Evolutionary conservation across 2,329 filamentous ascomycete species (phyloP).

Genomic region (Apiospora koreana): DNA sequence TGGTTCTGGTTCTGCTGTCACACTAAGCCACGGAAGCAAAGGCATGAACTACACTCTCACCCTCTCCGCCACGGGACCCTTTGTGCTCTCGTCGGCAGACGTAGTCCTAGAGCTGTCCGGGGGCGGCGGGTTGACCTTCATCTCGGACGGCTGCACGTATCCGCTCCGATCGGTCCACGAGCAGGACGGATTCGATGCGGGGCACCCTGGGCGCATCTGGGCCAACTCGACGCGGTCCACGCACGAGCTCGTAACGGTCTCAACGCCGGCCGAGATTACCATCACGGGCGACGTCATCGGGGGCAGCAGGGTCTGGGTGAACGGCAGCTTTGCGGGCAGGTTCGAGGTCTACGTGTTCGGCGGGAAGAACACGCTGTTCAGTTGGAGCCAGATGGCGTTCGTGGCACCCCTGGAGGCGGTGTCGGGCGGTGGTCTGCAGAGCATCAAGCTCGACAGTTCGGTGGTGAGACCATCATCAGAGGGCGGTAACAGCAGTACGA

Average conservation of each 20-base stretch:
- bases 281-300: constrained; percentile 46
- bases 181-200: constrained; percentile 45
- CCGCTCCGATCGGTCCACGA: constrained; percentile 47
- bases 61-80: constrained; percentile 40
- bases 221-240: constrained; percentile 46
- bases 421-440: constrained; percentile 17
- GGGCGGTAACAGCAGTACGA: neutral
- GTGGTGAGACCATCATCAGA: neutral
- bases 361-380: constrained; percentile 50
- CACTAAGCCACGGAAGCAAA: constrained; percentile 40
- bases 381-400: constrained; percentile 59
- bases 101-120: constrained; percentile 38
- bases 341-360: constrained; percentile 58
- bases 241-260: constrained; percentile 41
- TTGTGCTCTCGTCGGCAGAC: constrained; percentile 45
- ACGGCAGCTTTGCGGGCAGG: constrained; percentile 46
- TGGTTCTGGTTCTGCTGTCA: constrained; percentile 13
- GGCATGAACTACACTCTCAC: constrained; percentile 47
- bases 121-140: constrained; percentile 41
- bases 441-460: neutral
- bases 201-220: constrained; percentile 54
- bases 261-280: constrained; percentile 34
- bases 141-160: constrained; percentile 45
- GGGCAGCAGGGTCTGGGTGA: constrained; percentile 50
- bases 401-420: constrained; percentile 47